A percentile compares a stretch with the other conserved stretches of the same genome.
phyloP scores from a whole-genome alignment of 1,284 basidiomycete species.

The Microbotryum saponariae region DNA sequence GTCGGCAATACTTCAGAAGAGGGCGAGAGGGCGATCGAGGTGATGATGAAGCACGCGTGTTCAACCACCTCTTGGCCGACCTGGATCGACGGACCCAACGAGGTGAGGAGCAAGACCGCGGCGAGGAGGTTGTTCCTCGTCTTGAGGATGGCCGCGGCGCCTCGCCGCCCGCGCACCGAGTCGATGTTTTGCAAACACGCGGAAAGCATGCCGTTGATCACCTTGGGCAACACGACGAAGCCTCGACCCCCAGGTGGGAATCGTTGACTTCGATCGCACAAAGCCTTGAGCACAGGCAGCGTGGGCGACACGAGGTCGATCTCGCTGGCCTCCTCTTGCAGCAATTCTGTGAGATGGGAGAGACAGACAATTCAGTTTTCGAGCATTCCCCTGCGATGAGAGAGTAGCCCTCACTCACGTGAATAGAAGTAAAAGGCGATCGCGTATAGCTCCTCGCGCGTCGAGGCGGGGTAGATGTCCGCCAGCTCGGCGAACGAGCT shows the following conservation, averaged over 20 bases:
- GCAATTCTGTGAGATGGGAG: slow-evolving; percentile 51
- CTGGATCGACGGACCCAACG: slow-evolving; percentile 59
- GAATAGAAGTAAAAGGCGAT: slow-evolving; percentile 73
- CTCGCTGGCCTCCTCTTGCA: slow-evolving; percentile 73
- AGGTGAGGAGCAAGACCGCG: slow-evolving; percentile 74
- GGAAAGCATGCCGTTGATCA: slow-evolving; percentile 78
- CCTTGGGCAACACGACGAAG: slow-evolving; percentile 38
- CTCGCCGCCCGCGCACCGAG: slow-evolving; percentile 81
- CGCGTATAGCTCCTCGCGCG: slow-evolving; percentile 65
- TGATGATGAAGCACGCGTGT: slow-evolving; percentile 73
- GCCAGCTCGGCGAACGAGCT: slow-evolving; percentile 59
- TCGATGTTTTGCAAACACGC: slow-evolving; percentile 78
- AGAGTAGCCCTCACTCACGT: slow-evolving; percentile 47
- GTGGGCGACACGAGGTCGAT: slow-evolving; percentile 71
- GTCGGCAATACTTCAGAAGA: slow-evolving; percentile 71
- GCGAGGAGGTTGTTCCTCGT: slow-evolving; percentile 86
- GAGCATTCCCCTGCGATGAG: not conserved
- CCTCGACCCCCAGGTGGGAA: slow-evolving; percentile 5
- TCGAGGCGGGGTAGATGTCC: slow-evolving; percentile 51
- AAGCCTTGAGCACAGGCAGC: slow-evolving; percentile 64
- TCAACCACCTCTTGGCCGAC: slow-evolving; percentile 71
- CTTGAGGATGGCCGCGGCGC: slow-evolving; percentile 68
- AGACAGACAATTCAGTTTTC: not conserved
- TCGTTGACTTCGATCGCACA: slow-evolving; percentile 51
- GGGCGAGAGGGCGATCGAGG: slow-evolving; percentile 59